Conservation (phyloP, 345 rosid genomes). For the Firmiana major region DNA sequence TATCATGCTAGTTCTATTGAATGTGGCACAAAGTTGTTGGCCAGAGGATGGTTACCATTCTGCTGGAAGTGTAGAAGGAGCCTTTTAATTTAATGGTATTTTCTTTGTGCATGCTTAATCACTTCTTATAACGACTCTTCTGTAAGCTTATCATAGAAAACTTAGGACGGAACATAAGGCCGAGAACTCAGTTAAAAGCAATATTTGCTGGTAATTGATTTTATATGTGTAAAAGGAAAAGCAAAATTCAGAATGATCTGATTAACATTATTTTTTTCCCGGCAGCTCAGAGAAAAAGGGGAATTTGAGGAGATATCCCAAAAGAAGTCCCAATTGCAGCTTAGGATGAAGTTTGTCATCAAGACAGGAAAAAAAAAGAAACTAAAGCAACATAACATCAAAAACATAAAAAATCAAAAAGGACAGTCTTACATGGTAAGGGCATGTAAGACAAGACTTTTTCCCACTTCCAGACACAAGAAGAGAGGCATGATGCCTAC, state of each 20-base stretch:
- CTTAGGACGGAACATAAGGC: not conserved
- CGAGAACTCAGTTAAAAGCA: not conserved
- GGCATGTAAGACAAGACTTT: slow-evolving; percentile 82
- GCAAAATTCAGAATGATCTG: not conserved
- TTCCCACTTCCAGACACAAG: slow-evolving; percentile 72
- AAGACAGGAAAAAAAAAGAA: not conserved
- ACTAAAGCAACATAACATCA: not conserved
- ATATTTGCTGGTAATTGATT: not conserved
- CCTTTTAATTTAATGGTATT: not conserved
- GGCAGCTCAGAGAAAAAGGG: not conserved
- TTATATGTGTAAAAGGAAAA: not conserved
- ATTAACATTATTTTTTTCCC: not conserved
- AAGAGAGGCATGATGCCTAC: slow-evolving; percentile 89
- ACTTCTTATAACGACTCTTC: not conserved
- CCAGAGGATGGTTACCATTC: not conserved
- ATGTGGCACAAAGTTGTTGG: not conserved
- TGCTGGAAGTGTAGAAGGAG: not conserved
- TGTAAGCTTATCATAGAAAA: not conserved
- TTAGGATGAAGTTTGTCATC: not conserved
- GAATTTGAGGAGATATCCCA: not conserved
- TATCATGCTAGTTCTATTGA: not conserved
- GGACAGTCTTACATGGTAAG: slow-evolving; percentile 65
- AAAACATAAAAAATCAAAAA: not conserved
- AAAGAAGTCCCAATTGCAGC: not conserved
- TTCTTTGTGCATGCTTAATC: not conserved